These are phyloP conservation scores for Aspergillus neotritici DNA, from an alignment of 2,329 filamentous ascomycete species.

Conservation along the genomic window DNA sequence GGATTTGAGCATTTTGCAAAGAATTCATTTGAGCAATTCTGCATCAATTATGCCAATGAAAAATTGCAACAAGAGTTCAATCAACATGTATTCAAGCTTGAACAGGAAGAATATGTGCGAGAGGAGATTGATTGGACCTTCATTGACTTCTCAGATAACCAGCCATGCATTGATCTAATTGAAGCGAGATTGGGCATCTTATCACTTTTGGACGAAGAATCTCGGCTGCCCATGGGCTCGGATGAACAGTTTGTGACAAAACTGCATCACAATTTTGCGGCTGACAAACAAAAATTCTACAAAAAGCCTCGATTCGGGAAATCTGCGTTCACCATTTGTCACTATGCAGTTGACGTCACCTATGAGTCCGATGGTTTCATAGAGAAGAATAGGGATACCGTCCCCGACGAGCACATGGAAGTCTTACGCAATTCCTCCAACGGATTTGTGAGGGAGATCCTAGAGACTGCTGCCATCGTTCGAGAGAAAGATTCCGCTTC, in stretches of 20 bases:
- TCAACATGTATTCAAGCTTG: constrained; percentile 97
- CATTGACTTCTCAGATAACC: constrained; percentile 98
- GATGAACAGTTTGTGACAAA: constrained; percentile 97
- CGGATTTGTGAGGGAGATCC: constrained; percentile 73
- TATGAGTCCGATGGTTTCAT: constrained; percentile 99
- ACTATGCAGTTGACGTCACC: constrained; percentile 96
- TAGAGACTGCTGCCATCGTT: constrained; percentile 78
- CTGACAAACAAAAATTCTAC: constrained; percentile 92
- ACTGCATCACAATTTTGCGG: constrained; percentile 85
- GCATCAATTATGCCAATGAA: constrained; percentile 99
- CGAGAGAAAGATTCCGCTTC: constrained; percentile 75
- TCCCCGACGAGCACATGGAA: constrained; percentile 96
- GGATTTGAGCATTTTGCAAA: constrained; percentile 99
- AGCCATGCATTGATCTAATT: constrained; percentile 97
- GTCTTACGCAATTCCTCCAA: constrained; percentile 81
- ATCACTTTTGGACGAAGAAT: constrained; percentile 91
- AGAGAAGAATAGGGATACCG: constrained; percentile 98
- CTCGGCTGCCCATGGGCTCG: constrained; percentile 89
- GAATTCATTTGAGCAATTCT: constrained; percentile 99
- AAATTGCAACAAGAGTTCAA: constrained; percentile 99
- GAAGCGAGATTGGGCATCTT: constrained; percentile 94
- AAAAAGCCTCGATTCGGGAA: constrained; percentile 98
- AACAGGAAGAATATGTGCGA: constrained; percentile 93
- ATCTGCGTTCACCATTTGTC: constrained; percentile 94
- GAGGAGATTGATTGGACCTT: constrained; percentile 99